These are phyloP conservation scores for Trichoderma sp. DNA, from an alignment of 2,329 filamentous ascomycete species.

Conservation along the genomic window DNA sequence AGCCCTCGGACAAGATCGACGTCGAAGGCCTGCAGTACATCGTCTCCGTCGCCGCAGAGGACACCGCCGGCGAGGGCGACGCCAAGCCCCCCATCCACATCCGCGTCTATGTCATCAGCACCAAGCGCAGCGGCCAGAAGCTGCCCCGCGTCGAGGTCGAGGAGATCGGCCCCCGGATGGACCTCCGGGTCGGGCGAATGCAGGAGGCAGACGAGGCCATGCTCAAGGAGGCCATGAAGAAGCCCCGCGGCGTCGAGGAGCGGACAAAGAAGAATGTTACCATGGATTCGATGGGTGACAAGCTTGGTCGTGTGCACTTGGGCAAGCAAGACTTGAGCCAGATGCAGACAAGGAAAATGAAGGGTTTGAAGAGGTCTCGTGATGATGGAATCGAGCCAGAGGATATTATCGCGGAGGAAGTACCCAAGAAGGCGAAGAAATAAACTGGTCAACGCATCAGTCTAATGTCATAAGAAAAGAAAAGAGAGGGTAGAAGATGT, in stretches of 20 bases:
- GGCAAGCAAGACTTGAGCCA: conserved; percentile 83
- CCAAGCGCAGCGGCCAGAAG: conserved; percentile 81
- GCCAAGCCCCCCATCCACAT: conserved; percentile 60
- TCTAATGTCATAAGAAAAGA: background rate
- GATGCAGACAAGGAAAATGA: conserved; percentile 98
- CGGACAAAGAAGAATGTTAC: conserved; percentile 94
- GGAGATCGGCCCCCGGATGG: conserved; percentile 91
- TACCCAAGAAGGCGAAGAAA: conserved; percentile 36
- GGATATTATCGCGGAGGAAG: conserved; percentile 39
- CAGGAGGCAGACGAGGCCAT: conserved; percentile 74
- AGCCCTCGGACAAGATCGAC: conserved; percentile 75
- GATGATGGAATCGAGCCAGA: conserved; percentile 53
- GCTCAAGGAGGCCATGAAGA: conserved; percentile 88
- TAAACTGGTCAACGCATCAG: conserved; percentile 21
- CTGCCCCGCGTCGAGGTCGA: conserved; percentile 89
- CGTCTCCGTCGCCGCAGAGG: conserved; percentile 75
- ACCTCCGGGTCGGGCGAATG: conserved; percentile 80
- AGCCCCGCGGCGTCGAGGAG: conserved; percentile 71
- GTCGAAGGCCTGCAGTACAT: conserved; percentile 94
- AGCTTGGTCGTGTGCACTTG: conserved; percentile 88
- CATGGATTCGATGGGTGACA: conserved; percentile 90
- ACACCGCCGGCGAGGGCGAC: conserved; percentile 46
- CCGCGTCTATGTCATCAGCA: conserved; percentile 81
- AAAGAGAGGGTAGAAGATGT: background rate
- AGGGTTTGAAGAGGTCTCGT: conserved; percentile 85